Base-by-base conservation (phyloP, 176 grass and related monocot species). In the Cenchrus fungigraminus region DNA sequence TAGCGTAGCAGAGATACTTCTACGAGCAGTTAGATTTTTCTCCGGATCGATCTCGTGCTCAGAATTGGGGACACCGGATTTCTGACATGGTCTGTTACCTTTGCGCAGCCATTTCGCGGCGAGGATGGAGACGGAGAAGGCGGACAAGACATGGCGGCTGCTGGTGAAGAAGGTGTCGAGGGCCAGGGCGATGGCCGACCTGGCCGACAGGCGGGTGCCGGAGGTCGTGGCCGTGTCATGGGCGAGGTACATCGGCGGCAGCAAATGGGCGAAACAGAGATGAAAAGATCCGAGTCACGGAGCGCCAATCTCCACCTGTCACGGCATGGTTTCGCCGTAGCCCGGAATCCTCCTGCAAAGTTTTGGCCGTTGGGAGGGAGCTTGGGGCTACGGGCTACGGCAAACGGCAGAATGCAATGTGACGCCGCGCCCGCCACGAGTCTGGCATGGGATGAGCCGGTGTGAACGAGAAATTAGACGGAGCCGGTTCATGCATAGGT, bases 101-200 rank as follows among this genome's bases (percentile, higher is more conserved):
- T 52, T 34, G 13, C 43, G 86, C 60, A 92, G 83, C 63, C 89
- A 91, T 73, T 92, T 95, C 77, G 88, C 85, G 71, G 50, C 10
- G 12, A 94, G 86, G 78, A 89, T 73, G 78, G 51, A 87, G 73
- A 25, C 51, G 60, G 85, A 92, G 72, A 92, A 93, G 74, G 86
- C 77, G 60, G 91, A 94, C 71, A 83, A 43, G 78, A 91, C 88
- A 37, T 98, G 93, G 93, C 87, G 70, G 74, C 90, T 92, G 20
- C 83, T 98, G 1, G 91, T 91, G 70, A 87, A 91, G 65, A 98
- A 93, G 86, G 93, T 98, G 78, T 45, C 45, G 8, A 79, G 56
- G 15, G 86, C 81, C 15, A 84, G 91, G 65, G 85, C 43, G 12
- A 89, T 92, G 87, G 79, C 89, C 49, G 22, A 73, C 37, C 50